Percentiles rank a stretch among this genome's conserved stretches.
phyloP scores from a whole-genome alignment of 2,329 filamentous ascomycete species.

The Aplosporella prunicola region DNA sequence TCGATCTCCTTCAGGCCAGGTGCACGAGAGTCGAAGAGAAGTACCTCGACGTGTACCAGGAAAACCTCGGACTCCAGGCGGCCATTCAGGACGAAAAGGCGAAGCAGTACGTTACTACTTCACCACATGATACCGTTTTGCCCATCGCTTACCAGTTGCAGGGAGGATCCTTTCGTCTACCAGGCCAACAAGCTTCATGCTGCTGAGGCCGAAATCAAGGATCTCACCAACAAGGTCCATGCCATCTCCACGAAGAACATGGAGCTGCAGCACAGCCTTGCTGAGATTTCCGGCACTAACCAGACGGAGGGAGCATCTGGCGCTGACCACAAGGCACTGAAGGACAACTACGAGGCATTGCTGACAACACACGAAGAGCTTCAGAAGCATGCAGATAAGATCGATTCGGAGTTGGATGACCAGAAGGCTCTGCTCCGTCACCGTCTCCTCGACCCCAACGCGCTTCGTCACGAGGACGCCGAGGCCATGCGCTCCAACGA shows the following conservation, averaged over 20 bases:
- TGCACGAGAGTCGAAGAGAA: conserved; percentile 30
- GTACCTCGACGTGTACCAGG: conserved; percentile 33
- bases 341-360: conserved; percentile 27
- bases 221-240: conserved; percentile 10
- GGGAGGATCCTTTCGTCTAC: conserved; percentile 24
- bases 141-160: conserved; percentile 1
- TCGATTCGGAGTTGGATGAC: conserved; percentile 28
- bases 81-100: conserved; percentile 24
- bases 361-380: conserved; percentile 25
- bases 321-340: conserved; percentile 20
- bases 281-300: conserved; percentile 5
- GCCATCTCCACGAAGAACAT: conserved; percentile 11
- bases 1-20: conserved; percentile 28
- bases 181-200: conserved; percentile 30
- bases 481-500: conserved; percentile 25
- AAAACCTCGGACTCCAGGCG: conserved; percentile 29
- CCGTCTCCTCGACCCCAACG: conserved; percentile 25
- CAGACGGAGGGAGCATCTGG: conserved; percentile 19
- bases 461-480: conserved; percentile 23
- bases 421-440: conserved; percentile 25
- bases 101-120: conserved; percentile 9
- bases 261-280: conserved; percentile 9
- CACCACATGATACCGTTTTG: too few species aligned
- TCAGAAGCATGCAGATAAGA: conserved; percentile 24
- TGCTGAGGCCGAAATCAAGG: conserved; percentile 21